phyloP scores from a whole-genome alignment of 2,329 filamentous ascomycete genomes.

The Leptographium lundbergii region DNA sequence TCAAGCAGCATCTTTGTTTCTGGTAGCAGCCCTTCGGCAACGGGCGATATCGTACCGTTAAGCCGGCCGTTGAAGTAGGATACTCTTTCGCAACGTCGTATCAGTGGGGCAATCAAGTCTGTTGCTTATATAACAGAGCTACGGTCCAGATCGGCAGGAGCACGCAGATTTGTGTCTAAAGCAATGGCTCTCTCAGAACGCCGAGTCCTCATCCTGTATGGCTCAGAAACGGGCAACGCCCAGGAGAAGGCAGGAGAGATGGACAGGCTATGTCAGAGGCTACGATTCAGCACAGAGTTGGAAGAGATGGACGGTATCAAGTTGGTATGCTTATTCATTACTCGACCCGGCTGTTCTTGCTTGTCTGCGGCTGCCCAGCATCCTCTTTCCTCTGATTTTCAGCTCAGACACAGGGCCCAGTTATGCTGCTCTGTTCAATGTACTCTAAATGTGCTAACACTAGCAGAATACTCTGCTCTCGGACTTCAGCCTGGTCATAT shows the following conservation, averaged over 20 bases:
- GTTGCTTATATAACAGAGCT: neutral
- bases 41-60: neutral
- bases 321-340: slow-evolving; percentile 43
- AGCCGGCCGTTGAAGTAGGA: neutral
- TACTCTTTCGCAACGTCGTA: neutral
- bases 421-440: neutral
- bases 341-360: slow-evolving; percentile 14
- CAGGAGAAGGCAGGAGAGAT: slow-evolving; percentile 85
- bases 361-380: neutral
- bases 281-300: slow-evolving; percentile 66
- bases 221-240: slow-evolving; percentile 88
- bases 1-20: neutral
- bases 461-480: slow-evolving; percentile 33
- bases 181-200: slow-evolving; percentile 16
- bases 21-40: neutral
- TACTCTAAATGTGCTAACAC: neutral
- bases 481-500: slow-evolving; percentile 48
- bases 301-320: slow-evolving; percentile 66
- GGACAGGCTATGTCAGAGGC: slow-evolving; percentile 57
- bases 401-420: neutral
- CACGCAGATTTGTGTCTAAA: no score
- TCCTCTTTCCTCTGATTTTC: neutral
- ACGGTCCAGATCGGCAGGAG: neutral
- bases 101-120: neutral
- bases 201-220: slow-evolving; percentile 65